Evolutionary conservation across 257 asterid species (phyloP).

Genomic region (Eustoma russellianum): DNA sequence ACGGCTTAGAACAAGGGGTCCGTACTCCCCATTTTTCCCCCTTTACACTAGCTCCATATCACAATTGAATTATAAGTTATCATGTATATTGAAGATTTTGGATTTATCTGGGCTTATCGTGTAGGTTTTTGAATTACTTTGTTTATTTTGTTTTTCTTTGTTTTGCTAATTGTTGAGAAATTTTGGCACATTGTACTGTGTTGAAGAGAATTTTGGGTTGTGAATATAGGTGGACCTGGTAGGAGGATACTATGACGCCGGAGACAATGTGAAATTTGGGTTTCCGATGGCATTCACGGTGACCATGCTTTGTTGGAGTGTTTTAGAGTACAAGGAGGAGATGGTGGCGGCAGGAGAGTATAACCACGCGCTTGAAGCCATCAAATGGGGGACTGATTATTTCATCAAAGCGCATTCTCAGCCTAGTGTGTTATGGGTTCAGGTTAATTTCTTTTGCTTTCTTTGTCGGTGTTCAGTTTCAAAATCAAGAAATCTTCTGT

Average conservation of each 20-base stretch:
- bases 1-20: constrained; percentile 92
- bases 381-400: constrained; percentile 93
- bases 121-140: no score
- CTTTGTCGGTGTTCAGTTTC: neutral
- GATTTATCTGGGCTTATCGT: no score
- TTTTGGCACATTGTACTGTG: no score
- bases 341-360: constrained; percentile 54
- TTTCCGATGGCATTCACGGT: constrained; percentile 85
- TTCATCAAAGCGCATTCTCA: constrained; percentile 84
- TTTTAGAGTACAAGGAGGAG: constrained; percentile 39
- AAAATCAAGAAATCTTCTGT: neutral
- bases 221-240: constrained; percentile 66
- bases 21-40: neutral
- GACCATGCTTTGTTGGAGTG: constrained; percentile 78
- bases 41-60: neutral
- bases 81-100: no score
- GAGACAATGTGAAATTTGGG: constrained; percentile 80
- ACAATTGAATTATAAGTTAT: no score
- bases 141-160: neutral
- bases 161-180: neutral
- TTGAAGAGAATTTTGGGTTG: neutral
- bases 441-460: constrained; percentile 27
- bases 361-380: constrained; percentile 63
- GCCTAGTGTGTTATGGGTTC: constrained; percentile 79
- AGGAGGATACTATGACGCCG: constrained; percentile 95